These are phyloP conservation scores for Talinum fruticosum DNA, from an alignment of 148 eudicot genomes.

Conservation along the genomic window DNA sequence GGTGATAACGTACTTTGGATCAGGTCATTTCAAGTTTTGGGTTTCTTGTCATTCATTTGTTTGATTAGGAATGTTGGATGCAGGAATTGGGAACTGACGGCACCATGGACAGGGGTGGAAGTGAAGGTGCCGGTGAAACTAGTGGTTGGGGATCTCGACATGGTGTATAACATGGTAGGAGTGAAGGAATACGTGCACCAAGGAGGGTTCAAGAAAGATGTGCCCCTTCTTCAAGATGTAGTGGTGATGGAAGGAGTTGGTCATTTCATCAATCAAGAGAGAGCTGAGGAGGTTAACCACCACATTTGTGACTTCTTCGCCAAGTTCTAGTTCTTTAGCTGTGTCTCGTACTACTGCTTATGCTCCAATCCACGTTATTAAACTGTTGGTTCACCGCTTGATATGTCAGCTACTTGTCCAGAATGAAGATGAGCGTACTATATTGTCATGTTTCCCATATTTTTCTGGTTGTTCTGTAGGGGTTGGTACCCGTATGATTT, in stretches of 20 bases:
- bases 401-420: neutral
- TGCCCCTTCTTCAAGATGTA: constrained; percentile 55
- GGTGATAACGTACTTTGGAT: neutral
- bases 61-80: neutral
- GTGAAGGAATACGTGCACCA: constrained; percentile 61
- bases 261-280: constrained; percentile 79
- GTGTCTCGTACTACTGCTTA: neutral
- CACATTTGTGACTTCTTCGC: constrained; percentile 49
- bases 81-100: constrained; percentile 82
- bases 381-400: neutral
- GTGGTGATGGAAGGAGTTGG: constrained; percentile 64
- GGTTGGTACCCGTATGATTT: too few relatives aligned
- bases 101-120: constrained; percentile 62
- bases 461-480: too few relatives aligned
- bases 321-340: constrained; percentile 30
- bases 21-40: neutral
- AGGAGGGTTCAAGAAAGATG: constrained; percentile 65
- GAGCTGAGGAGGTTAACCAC: constrained; percentile 42
- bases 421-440: neutral
- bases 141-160: constrained; percentile 59
- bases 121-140: constrained; percentile 58
- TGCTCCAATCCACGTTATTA: neutral
- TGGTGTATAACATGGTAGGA: constrained; percentile 68
- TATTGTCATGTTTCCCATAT: too few relatives aligned
- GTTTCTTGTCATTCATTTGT: neutral